phyloP scores from a whole-genome alignment of 2,329 filamentous ascomycete species.

The Trichoderma brevicompactum region DNA sequence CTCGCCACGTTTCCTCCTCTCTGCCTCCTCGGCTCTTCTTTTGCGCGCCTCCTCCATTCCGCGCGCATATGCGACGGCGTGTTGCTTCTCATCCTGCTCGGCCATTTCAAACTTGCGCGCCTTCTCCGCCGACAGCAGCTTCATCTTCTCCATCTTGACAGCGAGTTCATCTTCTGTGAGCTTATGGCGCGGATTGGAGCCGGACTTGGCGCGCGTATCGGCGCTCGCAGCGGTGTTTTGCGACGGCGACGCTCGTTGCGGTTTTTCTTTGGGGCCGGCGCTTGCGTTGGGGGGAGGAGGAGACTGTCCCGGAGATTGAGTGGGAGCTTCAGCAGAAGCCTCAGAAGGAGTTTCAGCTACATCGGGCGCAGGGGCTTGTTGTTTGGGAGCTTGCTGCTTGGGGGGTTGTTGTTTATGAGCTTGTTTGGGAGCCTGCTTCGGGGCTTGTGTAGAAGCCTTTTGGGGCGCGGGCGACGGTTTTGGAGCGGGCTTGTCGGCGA shows the following conservation, averaged over 20 bases:
- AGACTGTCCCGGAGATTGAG: conserved; percentile 33
- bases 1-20: conserved; percentile 55
- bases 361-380: conserved; percentile 34
- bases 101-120: conserved; percentile 63
- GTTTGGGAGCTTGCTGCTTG: conserved; percentile 21
- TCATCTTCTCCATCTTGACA: conserved; percentile 65
- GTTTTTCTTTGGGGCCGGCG: conserved; percentile 39
- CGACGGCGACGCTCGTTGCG: conserved; percentile 29
- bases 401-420: conserved; percentile 29
- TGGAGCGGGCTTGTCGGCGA: conserved; percentile 40
- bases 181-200: conserved; percentile 63
- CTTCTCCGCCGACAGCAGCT: conserved; percentile 61
- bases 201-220: conserved; percentile 54
- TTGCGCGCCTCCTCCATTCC: conserved; percentile 60
- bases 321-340: conserved; percentile 26
- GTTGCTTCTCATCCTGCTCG: conserved; percentile 60
- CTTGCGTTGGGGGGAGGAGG: conserved; percentile 41
- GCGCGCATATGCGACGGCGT: conserved; percentile 58
- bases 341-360: background rate
- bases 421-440: conserved; percentile 28
- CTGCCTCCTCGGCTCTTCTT: conserved; percentile 56
- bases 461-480: conserved; percentile 28
- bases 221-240: conserved; percentile 43
- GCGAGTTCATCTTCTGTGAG: conserved; percentile 63
- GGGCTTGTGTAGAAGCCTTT: conserved; percentile 31